Conservation (phyloP, 2,329 filamentous ascomycete genomes). For the Incumbomyces lentus region DNA sequence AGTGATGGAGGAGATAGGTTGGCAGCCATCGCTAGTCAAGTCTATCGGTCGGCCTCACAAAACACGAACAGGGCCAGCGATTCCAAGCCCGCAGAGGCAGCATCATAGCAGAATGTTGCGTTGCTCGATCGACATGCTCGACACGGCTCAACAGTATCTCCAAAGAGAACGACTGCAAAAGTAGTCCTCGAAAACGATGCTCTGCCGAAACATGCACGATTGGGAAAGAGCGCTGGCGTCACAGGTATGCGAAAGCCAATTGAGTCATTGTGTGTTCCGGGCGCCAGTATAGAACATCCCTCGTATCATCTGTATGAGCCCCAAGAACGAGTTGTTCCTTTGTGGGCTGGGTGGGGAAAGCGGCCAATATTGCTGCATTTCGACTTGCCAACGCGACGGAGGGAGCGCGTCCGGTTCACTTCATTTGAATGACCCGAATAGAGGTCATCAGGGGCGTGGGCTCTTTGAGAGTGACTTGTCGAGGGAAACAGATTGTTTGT, state of each 20-base stretch:
- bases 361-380: not conserved
- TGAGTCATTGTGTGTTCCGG: conserved; percentile 1
- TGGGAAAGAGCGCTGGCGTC: not conserved
- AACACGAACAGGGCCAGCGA: conserved; percentile 4
- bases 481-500: too few relatives aligned
- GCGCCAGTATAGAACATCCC: not conserved
- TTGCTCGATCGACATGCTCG: too few relatives aligned
- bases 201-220: not conserved
- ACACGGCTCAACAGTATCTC: too few relatives aligned
- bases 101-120: conserved; percentile 1
- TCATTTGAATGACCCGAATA: too few relatives aligned
- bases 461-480: too few relatives aligned
- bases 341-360: conserved; percentile 1
- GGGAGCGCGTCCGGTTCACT: not conserved
- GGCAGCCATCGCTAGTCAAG: conserved; percentile 18
- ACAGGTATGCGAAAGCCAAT: not conserved
- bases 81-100: not conserved
- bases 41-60: conserved; percentile 20
- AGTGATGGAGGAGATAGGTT: conserved; percentile 27
- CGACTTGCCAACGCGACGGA: not conserved
- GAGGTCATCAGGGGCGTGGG: too few relatives aligned
- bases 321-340: not conserved
- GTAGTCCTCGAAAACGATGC: too few relatives aligned
- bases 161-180: too few relatives aligned
- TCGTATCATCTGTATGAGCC: not conserved